Evolutionary conservation across 2,329 filamentous ascomycete genomes (phyloP), one percentile per base, ranked within the genome.

Genomic region (Ilyonectria destructans): DNA sequence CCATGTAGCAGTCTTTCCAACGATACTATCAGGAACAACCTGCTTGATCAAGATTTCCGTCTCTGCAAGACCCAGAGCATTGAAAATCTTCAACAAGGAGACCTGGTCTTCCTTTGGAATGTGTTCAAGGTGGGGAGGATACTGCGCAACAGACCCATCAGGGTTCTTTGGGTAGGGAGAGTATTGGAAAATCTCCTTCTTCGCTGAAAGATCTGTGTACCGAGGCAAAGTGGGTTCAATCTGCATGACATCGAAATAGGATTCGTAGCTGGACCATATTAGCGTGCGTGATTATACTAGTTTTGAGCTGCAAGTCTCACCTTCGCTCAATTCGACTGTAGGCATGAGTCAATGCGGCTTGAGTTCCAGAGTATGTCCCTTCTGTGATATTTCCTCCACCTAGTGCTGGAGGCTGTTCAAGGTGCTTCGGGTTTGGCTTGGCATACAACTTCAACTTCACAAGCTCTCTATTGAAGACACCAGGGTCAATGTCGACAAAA

Each of bases 271-370:
- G 45, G 4, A 6, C 35, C 35, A 37, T 37, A 37, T 37, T 37
- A 37, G 35, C 35, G 35, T 8, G 7, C 35, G 35, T 13, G 35
- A 37, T 37, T 37, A 4, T 37, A 37, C 10, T 15, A 37, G 3
- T 37, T 37, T 37, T 13, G 10, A 37, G 35, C 35, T 37, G 10
- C 10, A 37, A 37, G 10, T 37, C 77, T 73, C 45, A 80, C 79
- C 74, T 80, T 48, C 77, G 77, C 71, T 81, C 80, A 56, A 81
- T 80, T 13, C 77, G 74, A 13, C 74, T 71, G 56, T 81, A 81
- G 0, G 78, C 72, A 19, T 81, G 77, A 1, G 78, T 80, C 29
- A 81, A 35, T 9, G 79, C 79, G 13, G 80, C 74, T 45, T 81
- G 80, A 0, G 79, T 80, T 6, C 79, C 79, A 8, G 73, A 64